Percentiles rank a stretch among this genome's conserved stretches.
phyloP scores from a whole-genome alignment of 2,329 filamentous ascomycete genomes.

The Xylaria sp. region DNA sequence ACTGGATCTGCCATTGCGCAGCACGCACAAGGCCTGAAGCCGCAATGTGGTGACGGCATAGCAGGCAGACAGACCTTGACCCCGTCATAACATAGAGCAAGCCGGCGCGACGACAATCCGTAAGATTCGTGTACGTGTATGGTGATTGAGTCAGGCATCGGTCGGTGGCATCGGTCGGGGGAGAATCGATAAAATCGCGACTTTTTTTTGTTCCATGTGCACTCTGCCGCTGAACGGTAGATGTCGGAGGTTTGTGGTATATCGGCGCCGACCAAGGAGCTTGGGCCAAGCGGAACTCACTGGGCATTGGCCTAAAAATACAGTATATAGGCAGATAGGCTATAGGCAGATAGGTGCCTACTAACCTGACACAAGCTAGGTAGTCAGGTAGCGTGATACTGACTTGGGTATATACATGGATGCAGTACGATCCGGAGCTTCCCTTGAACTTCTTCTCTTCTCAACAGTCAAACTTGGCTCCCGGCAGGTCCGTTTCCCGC shows the following conservation, averaged over 20 bases:
- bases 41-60: conserved; percentile 37
- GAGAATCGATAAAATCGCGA: not conserved
- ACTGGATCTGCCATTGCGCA: conserved; percentile 27
- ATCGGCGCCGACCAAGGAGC: conserved; percentile 2
- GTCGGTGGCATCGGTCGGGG: not conserved
- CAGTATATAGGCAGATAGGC: not conserved
- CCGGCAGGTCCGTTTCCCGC: not conserved
- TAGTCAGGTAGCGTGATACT: too few species aligned
- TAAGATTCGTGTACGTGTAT: conserved; percentile 3
- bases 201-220: too few species aligned
- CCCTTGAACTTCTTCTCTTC: not conserved
- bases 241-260: conserved; percentile 3
- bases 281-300: conserved; percentile 5
- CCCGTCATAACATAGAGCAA: conserved; percentile 34
- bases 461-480: not conserved
- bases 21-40: conserved; percentile 17
- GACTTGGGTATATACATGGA: not conserved
- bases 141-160: not conserved
- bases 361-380: not conserved
- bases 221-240: too few species aligned
- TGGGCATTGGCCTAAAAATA: too few species aligned
- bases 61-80: conserved; percentile 33
- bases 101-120: too few species aligned
- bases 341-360: not conserved
- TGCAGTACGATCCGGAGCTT: not conserved